phyloP scores from a whole-genome alignment of 2,329 filamentous ascomycete species.

The Neonectria sp. region DNA sequence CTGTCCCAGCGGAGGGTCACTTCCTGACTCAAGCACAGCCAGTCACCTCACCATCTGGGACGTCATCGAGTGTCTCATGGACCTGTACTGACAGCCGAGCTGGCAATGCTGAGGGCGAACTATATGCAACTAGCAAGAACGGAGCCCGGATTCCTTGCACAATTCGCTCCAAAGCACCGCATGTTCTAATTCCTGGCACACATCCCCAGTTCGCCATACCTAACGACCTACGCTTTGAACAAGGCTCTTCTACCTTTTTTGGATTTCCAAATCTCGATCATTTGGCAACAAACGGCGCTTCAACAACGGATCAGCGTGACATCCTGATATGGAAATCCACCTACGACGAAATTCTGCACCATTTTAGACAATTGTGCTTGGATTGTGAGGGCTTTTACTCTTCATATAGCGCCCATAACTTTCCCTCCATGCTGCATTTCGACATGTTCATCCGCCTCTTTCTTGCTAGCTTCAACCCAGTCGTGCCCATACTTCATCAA shows the following conservation, averaged over 20 bases:
- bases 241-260: background rate
- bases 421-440: constrained; percentile 46
- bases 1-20: background rate
- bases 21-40: background rate
- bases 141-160: constrained; percentile 39
- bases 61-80: constrained; percentile 34
- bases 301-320: background rate
- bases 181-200: constrained; percentile 17
- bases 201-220: background rate
- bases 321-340: constrained; percentile 11
- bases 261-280: constrained; percentile 6
- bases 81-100: constrained; percentile 6
- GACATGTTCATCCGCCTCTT: constrained; percentile 52
- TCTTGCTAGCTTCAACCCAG: constrained; percentile 51
- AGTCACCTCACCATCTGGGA: constrained; percentile 6
- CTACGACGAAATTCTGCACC: constrained; percentile 21
- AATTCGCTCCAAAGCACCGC: constrained; percentile 24
- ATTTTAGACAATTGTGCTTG: constrained; percentile 27
- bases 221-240: background rate
- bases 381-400: constrained; percentile 16
- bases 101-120: constrained; percentile 12
- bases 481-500: constrained; percentile 51
- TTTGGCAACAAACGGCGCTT: rapidly evolving
- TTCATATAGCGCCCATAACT: constrained; percentile 26
- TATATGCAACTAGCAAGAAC: constrained; percentile 40